Base-by-base conservation (phyloP, 352 stramenopile species). In the Blastocystis sp. region DNA sequence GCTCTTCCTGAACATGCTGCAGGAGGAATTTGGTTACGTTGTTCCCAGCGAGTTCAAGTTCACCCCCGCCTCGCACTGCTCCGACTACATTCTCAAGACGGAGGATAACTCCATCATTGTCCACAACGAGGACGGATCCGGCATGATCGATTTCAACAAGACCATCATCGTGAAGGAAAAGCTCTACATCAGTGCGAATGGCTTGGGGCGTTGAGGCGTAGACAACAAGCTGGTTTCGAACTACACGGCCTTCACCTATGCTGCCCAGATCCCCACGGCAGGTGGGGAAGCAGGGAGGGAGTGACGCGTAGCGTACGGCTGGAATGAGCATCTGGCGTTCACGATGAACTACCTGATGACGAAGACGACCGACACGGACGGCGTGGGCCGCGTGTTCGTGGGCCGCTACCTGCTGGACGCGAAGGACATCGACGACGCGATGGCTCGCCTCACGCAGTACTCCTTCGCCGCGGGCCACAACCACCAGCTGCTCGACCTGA, bases 311-410 rank as follows among this genome's bases (percentile, higher is more conserved):
- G 78, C 78, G 14, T 88, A 79, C 43, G 78, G 78, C 45, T 88
- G 78, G 78, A 88, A 88, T 42, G 78, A 78, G 28, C 48, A 88
- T 9, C 52, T 88, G 11, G 78, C 68, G 24, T 88, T 88, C 54
- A 88, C 64, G 9, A 88, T 88, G 78, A 88, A 88, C 52, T 88
- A 88, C 40, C 65, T 88, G 4, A 76, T 79, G 40, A 88, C 78
- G 1, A 79, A 76, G 43, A 66, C 65, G 3, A 65, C 64, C 7
- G 78, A 88, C 45, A 14, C 64, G 19, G 48, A 88, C 57, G 78
- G 78, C 40, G 68, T 88, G 21, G 68, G 78, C 34, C 78, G 78
- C 40, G 68, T 79, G 57, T 88, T 88, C 65, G 68, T 88, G 21
- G 78, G 64, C 24, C 78, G 78, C 14, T 88, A 78, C 17, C 68